phyloP scores from a whole-genome alignment of 176 grass and related monocot genomes.

The Metroxylon sagu region DNA sequence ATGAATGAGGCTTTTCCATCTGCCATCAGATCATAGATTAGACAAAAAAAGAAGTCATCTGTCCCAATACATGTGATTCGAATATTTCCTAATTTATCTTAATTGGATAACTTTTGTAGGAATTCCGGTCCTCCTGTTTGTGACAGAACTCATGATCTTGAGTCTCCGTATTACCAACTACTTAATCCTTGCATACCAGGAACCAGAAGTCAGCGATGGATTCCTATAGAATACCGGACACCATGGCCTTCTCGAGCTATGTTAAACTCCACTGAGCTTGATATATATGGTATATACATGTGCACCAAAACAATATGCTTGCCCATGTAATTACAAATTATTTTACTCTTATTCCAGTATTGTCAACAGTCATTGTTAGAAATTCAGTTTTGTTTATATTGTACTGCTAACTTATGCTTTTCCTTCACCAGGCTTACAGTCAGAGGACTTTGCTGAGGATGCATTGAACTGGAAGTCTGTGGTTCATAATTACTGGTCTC shows the following conservation, averaged over 20 bases:
- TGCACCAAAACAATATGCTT: too few relatives aligned
- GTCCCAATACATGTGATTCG: too few relatives aligned
- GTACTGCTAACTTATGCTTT: neutral
- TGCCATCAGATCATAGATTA: too few relatives aligned
- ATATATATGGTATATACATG: conserved; percentile 45
- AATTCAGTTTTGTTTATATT: too few relatives aligned
- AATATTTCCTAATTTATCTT: neutral
- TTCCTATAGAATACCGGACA: conserved; percentile 63
- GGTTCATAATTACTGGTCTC: conserved; percentile 87
- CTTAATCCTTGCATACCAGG: conserved; percentile 85
- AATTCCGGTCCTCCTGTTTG: conserved; percentile 69
- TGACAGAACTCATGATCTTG: conserved; percentile 55
- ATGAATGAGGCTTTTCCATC: too few relatives aligned
- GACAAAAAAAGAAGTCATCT: too few relatives aligned
- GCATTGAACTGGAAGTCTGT: conserved; percentile 65
- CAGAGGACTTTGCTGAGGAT: conserved; percentile 70
- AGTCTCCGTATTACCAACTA: conserved; percentile 77
- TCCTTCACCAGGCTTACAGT: conserved; percentile 39
- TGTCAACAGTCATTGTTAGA: too few relatives aligned
- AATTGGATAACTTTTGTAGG: conserved; percentile 22
- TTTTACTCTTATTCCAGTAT: too few relatives aligned
- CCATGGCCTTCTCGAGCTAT: conserved; percentile 74
- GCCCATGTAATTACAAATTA: too few relatives aligned
- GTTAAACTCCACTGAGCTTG: conserved; percentile 78
- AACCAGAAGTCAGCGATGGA: conserved; percentile 78